Evolutionary conservation across 208 protist species (phyloP).

Genomic region (Leishmania arabica): DNA sequence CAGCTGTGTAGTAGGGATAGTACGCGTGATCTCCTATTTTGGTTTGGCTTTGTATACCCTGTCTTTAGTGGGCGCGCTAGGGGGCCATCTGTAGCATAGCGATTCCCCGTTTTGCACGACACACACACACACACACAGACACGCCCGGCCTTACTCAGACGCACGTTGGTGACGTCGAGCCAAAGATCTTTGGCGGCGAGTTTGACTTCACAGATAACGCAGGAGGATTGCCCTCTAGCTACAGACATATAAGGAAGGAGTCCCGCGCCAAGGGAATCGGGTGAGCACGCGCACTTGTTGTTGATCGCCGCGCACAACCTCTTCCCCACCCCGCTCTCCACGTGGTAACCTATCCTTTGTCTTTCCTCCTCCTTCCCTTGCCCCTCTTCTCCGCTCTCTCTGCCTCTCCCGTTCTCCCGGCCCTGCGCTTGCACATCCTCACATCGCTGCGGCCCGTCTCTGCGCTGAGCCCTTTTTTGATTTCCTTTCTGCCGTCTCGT

Average conservation of each 20-base stretch:
- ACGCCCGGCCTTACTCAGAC: neutral
- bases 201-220: conserved; percentile 3
- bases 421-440: neutral
- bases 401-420: neutral
- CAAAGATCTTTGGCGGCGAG: neutral
- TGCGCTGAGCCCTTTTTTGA: neutral
- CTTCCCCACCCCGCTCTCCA: neutral
- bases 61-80: neutral
- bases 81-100: neutral
- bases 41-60: neutral
- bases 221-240: neutral
- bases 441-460: neutral
- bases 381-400: neutral
- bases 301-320: neutral
- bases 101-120: neutral
- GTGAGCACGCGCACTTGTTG: neutral
- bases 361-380: neutral
- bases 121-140: neutral
- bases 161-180: neutral
- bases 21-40: neutral
- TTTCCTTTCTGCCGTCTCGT: neutral
- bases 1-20: neutral
- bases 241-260: neutral
- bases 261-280: neutral
- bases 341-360: neutral